phyloP scores from a whole-genome alignment of 202 grass and related monocot genomes.

The Musa balbisiana region DNA sequence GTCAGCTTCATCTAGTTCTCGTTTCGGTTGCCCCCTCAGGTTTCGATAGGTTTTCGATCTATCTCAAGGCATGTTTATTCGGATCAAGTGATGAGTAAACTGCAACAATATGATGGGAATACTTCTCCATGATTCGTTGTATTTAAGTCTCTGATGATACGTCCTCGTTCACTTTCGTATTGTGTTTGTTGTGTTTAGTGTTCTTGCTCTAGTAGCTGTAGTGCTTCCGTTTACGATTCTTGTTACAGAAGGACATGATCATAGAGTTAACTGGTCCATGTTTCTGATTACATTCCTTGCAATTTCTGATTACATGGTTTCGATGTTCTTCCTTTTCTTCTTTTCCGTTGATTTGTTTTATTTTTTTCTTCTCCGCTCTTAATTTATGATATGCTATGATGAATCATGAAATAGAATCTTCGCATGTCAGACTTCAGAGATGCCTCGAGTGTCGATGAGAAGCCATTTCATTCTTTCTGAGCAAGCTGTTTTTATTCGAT shows the following conservation, averaged over 20 bases:
- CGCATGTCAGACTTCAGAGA: conserved; percentile 98
- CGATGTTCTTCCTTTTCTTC: too few relatives aligned
- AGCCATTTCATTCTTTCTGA: conserved; percentile 50
- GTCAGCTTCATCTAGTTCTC: neutral
- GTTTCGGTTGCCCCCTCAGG: neutral
- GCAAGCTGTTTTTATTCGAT: neutral
- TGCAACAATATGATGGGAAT: conserved; percentile 90
- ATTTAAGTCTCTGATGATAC: conserved; percentile 93
- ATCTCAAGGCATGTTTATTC: too few relatives aligned
- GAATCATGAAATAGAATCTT: conserved; percentile 55
- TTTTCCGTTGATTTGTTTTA: too few relatives aligned
- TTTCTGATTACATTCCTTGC: conserved; percentile 47
- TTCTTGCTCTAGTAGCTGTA: neutral
- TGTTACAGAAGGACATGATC: conserved; percentile 1
- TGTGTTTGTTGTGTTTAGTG: neutral
- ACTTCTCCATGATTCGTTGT: conserved; percentile 59
- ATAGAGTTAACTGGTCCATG: conserved; percentile 53
- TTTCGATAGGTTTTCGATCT: too few relatives aligned
- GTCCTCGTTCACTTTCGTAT: too few relatives aligned
- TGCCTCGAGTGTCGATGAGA: conserved; percentile 57
- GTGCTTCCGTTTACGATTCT: fast-evolving
- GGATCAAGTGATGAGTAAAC: conserved; percentile 57
- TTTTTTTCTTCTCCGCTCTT: too few relatives aligned
- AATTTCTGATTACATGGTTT: conserved; percentile 31
- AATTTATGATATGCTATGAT: conserved; percentile 30